A percentile compares a stretch with the other conserved stretches of the same genome.
These are phyloP conservation scores for Vitis vinifera DNA, from an alignment of 164 flowering plant species.

Conservation along the genomic window ASM3070453v1 NC_081805.1:3717501-3718000, in stretches of 20 bases:
- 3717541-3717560: slow-evolving; percentile 8
- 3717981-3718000: no score
- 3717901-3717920: no score
- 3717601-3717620: neutral
- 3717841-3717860: no score
- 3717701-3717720: neutral
- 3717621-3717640: neutral
- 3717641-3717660: slow-evolving; percentile 5
- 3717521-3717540: neutral
- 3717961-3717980: no score
- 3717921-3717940: no score
- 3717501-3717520: slow-evolving; percentile 41
- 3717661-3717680: slow-evolving; percentile 8
- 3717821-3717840: neutral
- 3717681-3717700: slow-evolving; percentile 10
- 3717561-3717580: slow-evolving; percentile 7
- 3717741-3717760: no score
- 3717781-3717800: no score
- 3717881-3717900: no score
- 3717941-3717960: no score
- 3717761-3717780: no score
- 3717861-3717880: no score
- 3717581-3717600: slow-evolving; percentile 26
- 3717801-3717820: neutral
- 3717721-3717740: neutral